A percentile compares a stretch with the other conserved stretches of the same genome.
Conservation (phyloP, 495 filamentous ascomycete species). For the Lepidopterella palustris region DNA sequence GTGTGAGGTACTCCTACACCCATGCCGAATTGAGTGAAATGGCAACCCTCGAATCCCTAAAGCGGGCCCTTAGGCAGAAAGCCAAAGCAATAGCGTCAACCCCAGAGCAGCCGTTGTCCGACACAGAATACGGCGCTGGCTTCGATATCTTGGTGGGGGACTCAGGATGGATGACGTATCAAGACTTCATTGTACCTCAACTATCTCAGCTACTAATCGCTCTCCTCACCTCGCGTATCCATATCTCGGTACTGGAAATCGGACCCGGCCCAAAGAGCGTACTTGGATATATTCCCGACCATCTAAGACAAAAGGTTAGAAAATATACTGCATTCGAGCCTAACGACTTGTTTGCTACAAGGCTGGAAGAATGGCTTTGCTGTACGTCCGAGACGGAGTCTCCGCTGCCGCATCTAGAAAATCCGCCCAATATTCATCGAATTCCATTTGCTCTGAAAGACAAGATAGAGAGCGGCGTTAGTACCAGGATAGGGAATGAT, state of each 20-base stretch:
- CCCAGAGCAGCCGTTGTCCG: conserved; percentile 44
- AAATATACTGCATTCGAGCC: conserved; percentile 54
- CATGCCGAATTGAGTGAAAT: conserved; percentile 39
- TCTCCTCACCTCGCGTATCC: conserved; percentile 43
- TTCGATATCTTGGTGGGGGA: conserved; percentile 46
- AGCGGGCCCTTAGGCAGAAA: conserved; percentile 44
- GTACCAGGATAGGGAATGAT: conserved; percentile 26
- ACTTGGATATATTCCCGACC: conserved; percentile 45
- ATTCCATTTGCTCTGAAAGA: conserved; percentile 40
- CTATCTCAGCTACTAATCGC: conserved; percentile 44
- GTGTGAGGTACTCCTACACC: conserved; percentile 17
- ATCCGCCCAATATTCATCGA: conserved; percentile 41
- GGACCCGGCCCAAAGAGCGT: conserved; percentile 54
- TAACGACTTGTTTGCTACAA: conserved; percentile 45
- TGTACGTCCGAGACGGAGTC: conserved; percentile 34
- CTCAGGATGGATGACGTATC: conserved; percentile 44
- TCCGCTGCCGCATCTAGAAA: conserved; percentile 47
- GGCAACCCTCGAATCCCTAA: conserved; percentile 48
- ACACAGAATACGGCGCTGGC: conserved; percentile 48
- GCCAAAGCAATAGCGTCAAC: conserved; percentile 31
- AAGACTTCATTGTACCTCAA: conserved; percentile 54
- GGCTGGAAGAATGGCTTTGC: conserved; percentile 45
- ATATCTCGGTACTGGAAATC: conserved; percentile 54
- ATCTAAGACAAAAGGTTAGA: conserved; percentile 43
- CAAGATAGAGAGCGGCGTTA: conserved; percentile 29